phyloP scores from a whole-genome alignment of 2,329 filamentous ascomycete species.

The Raffaelea deltoideospora region DNA sequence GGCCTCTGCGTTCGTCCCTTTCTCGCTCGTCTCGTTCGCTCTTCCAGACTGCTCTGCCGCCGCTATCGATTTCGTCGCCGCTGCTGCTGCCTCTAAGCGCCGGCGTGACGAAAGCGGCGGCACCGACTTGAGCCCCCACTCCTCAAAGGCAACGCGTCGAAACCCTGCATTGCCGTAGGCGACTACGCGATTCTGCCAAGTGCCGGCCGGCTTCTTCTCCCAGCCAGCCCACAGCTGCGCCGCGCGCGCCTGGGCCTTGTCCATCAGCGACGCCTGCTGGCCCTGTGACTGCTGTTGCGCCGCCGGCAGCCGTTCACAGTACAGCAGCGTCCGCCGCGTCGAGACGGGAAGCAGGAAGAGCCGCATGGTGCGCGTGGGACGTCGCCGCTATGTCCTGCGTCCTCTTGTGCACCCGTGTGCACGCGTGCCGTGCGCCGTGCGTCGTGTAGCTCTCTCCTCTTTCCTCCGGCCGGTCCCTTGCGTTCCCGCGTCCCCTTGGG shows the following conservation, averaged over 20 bases:
- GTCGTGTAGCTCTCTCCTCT: too few species aligned
- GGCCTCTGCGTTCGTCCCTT: not conserved
- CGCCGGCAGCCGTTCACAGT: conserved; percentile 56
- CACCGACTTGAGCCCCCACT: conserved; percentile 95
- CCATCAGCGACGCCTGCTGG: conserved; percentile 32
- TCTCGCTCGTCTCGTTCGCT: conserved; percentile 25
- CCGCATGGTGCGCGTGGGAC: conserved; percentile 51
- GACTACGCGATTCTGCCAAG: conserved; percentile 77
- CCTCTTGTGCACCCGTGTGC: too few species aligned
- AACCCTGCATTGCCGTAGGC: conserved; percentile 75
- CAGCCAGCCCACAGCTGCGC: conserved; percentile 68
- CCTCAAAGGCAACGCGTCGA: conserved; percentile 81
- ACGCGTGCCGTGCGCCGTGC: too few species aligned
- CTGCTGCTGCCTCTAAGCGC: conserved; percentile 30
- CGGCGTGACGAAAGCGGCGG: conserved; percentile 61
- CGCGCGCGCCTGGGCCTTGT: conserved; percentile 56
- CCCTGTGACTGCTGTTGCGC: too few species aligned
- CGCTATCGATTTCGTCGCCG: too few species aligned
- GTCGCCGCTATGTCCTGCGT: too few species aligned
- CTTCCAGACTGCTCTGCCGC: too few species aligned
- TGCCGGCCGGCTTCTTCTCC: conserved; percentile 65
- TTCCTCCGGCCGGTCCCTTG: too few species aligned
- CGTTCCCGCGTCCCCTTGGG: too few species aligned
- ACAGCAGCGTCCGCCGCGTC: conserved; percentile 78
- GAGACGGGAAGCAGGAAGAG: conserved; percentile 89